Conservation (phyloP, 768 basidiomycete genomes). For the Podaxis sp. region DNA sequence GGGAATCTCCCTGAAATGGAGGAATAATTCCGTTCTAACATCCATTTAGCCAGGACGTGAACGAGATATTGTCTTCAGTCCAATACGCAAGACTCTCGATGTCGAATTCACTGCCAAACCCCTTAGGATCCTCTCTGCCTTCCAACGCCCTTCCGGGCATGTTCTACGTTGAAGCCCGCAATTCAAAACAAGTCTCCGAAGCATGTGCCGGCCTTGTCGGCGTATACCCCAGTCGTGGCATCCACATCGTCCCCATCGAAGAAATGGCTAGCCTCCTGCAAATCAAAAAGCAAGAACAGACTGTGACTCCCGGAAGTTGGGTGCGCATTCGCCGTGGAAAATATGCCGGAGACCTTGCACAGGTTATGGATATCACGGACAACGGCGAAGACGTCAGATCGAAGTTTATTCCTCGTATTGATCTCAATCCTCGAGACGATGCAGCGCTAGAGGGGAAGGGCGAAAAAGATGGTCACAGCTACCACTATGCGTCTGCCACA, state of each 20-base stretch:
- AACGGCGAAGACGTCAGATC: conserved; percentile 91
- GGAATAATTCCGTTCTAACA: not conserved
- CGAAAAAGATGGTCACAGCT: conserved; percentile 63
- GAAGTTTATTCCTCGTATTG: conserved; percentile 96
- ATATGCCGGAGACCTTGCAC: conserved; percentile 92
- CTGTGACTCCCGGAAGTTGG: conserved; percentile 87
- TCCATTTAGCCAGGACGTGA: conserved; percentile 78
- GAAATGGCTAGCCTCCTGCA: conserved; percentile 97
- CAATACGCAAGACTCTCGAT: conserved; percentile 91
- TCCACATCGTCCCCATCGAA: conserved; percentile 88
- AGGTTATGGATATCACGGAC: conserved; percentile 92
- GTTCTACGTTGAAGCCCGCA: conserved; percentile 95
- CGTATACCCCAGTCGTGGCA: conserved; percentile 81
- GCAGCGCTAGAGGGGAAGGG: conserved; percentile 55
- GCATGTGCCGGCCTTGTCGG: conserved; percentile 92
- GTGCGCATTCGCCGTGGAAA: conserved; percentile 93
- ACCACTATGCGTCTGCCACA: conserved; percentile 82
- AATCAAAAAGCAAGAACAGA: conserved; percentile 92
- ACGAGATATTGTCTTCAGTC: conserved; percentile 88
- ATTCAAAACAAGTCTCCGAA: conserved; percentile 79
- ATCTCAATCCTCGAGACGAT: conserved; percentile 89
- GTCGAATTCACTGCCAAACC: conserved; percentile 76
- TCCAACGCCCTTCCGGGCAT: conserved; percentile 94
- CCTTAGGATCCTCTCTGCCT: conserved; percentile 85
- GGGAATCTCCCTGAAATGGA: conserved; percentile 17